These are phyloP conservation scores for Cucumis cinereus DNA, from an alignment of 306 rosid species.

Conservation along the genomic window DNA sequence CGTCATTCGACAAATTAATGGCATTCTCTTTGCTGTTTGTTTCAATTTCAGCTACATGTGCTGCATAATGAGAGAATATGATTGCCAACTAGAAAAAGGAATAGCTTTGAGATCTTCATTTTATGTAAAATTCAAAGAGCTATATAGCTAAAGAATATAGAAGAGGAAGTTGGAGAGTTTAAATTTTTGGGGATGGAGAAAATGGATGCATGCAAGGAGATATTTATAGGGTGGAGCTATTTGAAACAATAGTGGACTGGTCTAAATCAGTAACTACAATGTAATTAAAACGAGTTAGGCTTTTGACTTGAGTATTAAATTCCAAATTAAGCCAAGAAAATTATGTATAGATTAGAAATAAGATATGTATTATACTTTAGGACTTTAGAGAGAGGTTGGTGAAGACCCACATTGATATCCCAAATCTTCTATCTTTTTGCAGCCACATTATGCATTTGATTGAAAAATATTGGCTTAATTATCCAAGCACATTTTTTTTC, in stretches of 20 bases:
- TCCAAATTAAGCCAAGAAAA: not conserved
- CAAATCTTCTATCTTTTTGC: not conserved
- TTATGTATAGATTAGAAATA: not conserved
- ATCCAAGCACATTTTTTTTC: too few species aligned
- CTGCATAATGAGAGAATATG: not conserved
- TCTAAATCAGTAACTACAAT: not conserved
- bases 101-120: not conserved
- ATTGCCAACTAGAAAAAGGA: not conserved
- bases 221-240: not conserved
- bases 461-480: too few species aligned
- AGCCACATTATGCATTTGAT: too few species aligned
- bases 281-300: not conserved
- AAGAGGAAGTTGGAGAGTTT: too few species aligned
- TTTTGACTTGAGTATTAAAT: not conserved
- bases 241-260: constrained; percentile 6
- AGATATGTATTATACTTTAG: not conserved
- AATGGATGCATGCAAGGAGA: not conserved
- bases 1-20: not conserved
- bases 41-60: not conserved
- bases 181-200: not conserved
- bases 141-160: too few species aligned
- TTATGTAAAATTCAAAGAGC: not conserved
- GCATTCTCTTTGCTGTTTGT: not conserved
- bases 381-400: not conserved
- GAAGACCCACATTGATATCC: not conserved